Evolutionary conservation across 208 protist genomes (phyloP).

Genomic region (Tetramitus jugosus): DNA sequence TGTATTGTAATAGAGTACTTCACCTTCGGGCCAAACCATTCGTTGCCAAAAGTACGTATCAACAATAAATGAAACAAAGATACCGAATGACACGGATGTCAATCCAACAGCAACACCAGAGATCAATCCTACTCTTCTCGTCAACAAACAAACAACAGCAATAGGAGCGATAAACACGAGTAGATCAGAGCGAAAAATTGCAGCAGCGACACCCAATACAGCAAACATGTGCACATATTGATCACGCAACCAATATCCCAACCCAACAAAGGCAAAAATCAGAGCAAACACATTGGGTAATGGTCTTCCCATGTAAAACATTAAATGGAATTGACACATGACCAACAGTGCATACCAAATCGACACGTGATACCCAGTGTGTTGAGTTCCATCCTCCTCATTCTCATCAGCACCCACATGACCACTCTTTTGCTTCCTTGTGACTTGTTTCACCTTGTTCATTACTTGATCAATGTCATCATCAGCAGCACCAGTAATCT

Average conservation of each 20-base stretch:
- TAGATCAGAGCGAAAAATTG: conserved; percentile 67
- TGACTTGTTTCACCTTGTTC: too few relatives aligned
- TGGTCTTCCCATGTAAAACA: conserved; percentile 71
- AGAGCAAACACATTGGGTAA: conserved; percentile 81
- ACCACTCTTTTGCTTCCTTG: too few relatives aligned
- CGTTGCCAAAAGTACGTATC: conserved; percentile 69
- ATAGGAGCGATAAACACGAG: conserved; percentile 55
- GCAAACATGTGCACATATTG: neutral
- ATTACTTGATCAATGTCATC: too few relatives aligned
- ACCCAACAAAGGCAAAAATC: conserved; percentile 43
- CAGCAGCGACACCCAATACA: conserved; percentile 40
- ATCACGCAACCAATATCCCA: conserved; percentile 41
- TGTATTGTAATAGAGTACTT: conserved; percentile 79
- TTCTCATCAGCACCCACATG: too few relatives aligned
- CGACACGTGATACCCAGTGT: too few relatives aligned
- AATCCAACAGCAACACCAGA: neutral
- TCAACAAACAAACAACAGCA: conserved; percentile 30
- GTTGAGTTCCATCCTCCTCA: too few relatives aligned
- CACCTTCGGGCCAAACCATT: conserved; percentile 72
- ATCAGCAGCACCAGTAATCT: too few relatives aligned
- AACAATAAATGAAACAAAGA: conserved; percentile 46
- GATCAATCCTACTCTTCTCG: conserved; percentile 16
- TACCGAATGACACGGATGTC: neutral
- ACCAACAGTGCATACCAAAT: conserved; percentile 47
- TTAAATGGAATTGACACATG: conserved; percentile 67